A percentile compares a stretch with the other conserved stretches of the same genome.
phyloP scores from a whole-genome alignment of 305 asterid genomes.

The Ruellia speciosa region DNA sequence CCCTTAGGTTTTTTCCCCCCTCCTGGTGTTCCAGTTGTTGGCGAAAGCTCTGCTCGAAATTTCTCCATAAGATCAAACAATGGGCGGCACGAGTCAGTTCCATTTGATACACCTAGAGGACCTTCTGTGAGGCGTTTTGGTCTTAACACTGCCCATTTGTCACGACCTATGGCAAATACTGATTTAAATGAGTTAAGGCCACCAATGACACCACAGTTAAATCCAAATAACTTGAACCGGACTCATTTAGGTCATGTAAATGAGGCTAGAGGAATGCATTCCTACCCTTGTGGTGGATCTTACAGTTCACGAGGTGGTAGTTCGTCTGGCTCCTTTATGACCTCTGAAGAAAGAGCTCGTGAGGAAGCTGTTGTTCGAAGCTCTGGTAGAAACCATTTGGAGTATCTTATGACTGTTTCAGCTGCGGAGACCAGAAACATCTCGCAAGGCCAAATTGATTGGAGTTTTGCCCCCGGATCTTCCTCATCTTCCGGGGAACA shows the following conservation, averaged over 20 bases:
- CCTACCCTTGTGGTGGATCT: constrained; percentile 49
- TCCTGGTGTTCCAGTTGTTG: constrained; percentile 30
- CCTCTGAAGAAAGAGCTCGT: constrained; percentile 35
- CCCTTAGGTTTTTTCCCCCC: constrained; percentile 35
- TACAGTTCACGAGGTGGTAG: constrained; percentile 34
- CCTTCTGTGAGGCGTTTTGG: constrained; percentile 35
- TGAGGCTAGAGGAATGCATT: constrained; percentile 37
- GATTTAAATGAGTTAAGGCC: constrained; percentile 36
- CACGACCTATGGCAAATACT: constrained; percentile 25
- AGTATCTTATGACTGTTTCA: constrained; percentile 36
- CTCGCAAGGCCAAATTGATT: constrained; percentile 47
- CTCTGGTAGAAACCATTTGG: constrained; percentile 39
- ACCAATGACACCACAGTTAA: constrained; percentile 28
- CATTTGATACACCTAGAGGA: constrained; percentile 34
- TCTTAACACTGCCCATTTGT: constrained; percentile 24
- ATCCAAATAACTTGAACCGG: constrained; percentile 30
- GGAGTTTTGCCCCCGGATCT: constrained; percentile 55
- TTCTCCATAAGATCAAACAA: constrained; percentile 33
- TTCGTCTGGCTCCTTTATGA: constrained; percentile 35
- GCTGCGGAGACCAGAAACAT: constrained; percentile 42
- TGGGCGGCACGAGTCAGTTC: constrained; percentile 35
- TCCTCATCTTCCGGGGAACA: constrained; percentile 39
- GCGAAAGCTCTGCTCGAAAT: constrained; percentile 45
- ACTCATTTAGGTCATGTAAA: constrained; percentile 35
- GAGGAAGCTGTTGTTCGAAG: constrained; percentile 40